Conservation (phyloP, 2,329 filamentous ascomycete genomes). For the Sporothrix schenckii region DNA sequence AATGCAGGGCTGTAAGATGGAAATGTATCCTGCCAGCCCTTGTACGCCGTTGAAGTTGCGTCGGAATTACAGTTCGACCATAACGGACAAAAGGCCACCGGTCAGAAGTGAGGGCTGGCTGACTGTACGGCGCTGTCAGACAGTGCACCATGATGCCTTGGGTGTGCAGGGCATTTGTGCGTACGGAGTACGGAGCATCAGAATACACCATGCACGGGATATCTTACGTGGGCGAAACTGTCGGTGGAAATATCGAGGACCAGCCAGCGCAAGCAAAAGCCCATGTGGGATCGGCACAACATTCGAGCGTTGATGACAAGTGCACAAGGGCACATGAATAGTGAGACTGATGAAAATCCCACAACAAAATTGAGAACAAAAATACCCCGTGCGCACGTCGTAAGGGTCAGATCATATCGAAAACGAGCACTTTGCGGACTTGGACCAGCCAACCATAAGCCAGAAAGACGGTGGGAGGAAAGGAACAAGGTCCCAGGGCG, state of each 20-base stretch:
- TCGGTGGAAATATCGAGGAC: neutral
- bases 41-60: no score
- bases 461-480: neutral
- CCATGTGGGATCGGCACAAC: slow-evolving; percentile 15
- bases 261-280: neutral
- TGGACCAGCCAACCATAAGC: slow-evolving; percentile 4
- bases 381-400: no score
- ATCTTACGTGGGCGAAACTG: neutral
- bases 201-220: no score
- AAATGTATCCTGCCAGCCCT: no score
- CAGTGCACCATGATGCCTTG: neutral
- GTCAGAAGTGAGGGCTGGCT: neutral
- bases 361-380: neutral
- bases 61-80: neutral
- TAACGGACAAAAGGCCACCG: neutral
- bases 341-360: no score
- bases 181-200: neutral
- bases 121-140: neutral
- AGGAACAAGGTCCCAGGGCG: neutral
- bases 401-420: slow-evolving; percentile 7
- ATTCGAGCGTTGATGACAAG: slow-evolving; percentile 25
- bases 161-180: neutral
- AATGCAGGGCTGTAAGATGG: neutral
- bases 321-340: neutral
- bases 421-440: neutral